Evolutionary conservation across 2,329 filamentous ascomycete species (phyloP), one percentile per base, ranked within the genome.

Genomic region (Cladophialophora immunda): DNA sequence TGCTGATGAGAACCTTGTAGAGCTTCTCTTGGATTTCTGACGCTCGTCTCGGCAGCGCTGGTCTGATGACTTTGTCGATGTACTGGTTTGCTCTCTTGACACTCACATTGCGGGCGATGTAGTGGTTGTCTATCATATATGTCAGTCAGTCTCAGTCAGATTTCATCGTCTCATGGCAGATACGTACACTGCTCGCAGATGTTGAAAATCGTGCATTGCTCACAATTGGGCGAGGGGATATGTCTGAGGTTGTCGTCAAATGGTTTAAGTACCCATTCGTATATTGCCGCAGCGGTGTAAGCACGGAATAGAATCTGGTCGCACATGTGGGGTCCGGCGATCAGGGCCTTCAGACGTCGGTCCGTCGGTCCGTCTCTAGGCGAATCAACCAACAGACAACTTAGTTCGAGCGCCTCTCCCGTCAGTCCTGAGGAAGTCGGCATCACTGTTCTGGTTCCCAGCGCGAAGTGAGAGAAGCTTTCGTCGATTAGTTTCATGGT

Each of bases 11-110:
- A 5, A 57, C 54, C n/a, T 57, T 36, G 27, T 22, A 57, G 4
- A 36, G 54, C 27, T 57, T 30, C n/a, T 57, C 19, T 22, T 57
- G 54, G 27, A 32, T 17, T 36, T 57, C 13, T 9, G 54, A 30
- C 19, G 54, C 54, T 9, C 29, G 25, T 4, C 4, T 9, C 13
- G 30, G 11, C 27, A 57, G 54, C 9, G 13, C 7, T 11, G 29
- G 54, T 5, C n/a, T 22, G 13, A 57, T 36, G 27, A 57, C 54
- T 19, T 30, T 57, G 27, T 36, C 32, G 19, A 57, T 6, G 29
- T 57, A 57, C n/a, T 41, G 17, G 17, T 41, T 41, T 2, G 8
- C 9, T 53, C 50, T 27, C 7, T 29, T 30, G 4, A 30, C 50
- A 53, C 29, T n/a, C 50, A 53, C 22, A 29, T 25, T 27, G 15